A percentile compares a stretch with the other conserved stretches of the same genome.
Evolutionary conservation across 1,284 basidiomycete species (phyloP).

Genomic region (Spongiforma sp.): DNA sequence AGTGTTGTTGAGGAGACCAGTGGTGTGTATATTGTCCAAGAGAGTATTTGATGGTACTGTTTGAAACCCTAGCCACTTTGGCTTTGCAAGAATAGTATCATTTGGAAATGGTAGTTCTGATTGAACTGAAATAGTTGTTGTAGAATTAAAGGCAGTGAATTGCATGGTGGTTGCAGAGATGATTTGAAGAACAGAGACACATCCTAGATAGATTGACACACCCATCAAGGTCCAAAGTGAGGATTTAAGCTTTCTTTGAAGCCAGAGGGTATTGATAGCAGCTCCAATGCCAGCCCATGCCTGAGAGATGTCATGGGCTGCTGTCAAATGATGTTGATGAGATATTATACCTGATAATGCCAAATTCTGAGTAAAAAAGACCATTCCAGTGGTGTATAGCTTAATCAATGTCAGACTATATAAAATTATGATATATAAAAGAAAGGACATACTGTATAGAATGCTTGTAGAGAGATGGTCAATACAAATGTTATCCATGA

Average conservation of each 20-base stretch:
- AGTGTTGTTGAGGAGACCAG: conserved; percentile 7
- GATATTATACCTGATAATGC: neutral
- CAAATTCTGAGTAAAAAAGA: neutral
- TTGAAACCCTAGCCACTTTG: neutral
- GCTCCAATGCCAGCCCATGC: conserved; percentile 6
- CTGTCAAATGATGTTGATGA: neutral
- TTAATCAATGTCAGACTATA: neutral
- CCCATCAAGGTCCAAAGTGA: conserved; percentile 10
- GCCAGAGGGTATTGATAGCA: conserved; percentile 4
- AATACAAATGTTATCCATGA: conserved; percentile 1
- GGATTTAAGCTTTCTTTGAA: conserved; percentile 2
- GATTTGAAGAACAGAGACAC: conserved; percentile 13
- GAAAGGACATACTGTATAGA: neutral
- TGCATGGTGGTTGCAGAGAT: conserved; percentile 19
- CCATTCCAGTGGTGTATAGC: neutral
- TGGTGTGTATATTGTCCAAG: neutral
- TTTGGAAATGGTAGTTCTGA: neutral
- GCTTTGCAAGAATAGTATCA: neutral
- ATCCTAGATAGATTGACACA: conserved; percentile 10
- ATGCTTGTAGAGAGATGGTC: conserved; percentile 1
- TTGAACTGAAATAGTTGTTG: neutral
- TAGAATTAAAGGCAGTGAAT: conserved; percentile 12
- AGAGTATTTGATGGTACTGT: neutral
- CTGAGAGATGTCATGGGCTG: neutral
- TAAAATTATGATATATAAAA: neutral